phyloP scores from a whole-genome alignment of 495 filamentous ascomycete species.

The Neurospora sublineolata region DNA sequence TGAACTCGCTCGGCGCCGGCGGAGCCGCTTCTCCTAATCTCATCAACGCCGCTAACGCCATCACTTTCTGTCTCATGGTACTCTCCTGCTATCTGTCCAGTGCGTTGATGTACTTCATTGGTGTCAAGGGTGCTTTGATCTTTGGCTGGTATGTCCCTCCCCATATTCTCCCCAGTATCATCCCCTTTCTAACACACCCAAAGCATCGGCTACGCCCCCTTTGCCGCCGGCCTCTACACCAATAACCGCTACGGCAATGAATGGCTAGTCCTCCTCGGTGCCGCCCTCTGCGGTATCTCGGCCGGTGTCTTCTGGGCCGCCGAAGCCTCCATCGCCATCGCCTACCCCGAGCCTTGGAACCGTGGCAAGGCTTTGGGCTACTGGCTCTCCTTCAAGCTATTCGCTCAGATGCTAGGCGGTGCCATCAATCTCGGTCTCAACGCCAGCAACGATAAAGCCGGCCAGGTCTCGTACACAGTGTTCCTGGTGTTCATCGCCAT shows the following conservation, averaged over 20 bases:
- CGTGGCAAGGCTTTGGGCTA: constrained; percentile 47
- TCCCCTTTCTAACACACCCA: neutral
- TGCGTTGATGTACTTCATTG: constrained; percentile 44
- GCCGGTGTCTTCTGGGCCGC: constrained; percentile 60
- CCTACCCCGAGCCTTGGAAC: constrained; percentile 53
- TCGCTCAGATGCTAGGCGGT: constrained; percentile 53
- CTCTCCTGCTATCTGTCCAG: constrained; percentile 47
- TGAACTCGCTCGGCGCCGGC: constrained; percentile 59
- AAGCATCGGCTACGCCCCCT: constrained; percentile 51
- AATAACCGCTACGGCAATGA: constrained; percentile 53
- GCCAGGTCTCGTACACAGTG: constrained; percentile 50
- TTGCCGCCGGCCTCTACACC: constrained; percentile 52
- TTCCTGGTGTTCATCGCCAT: constrained; percentile 52
- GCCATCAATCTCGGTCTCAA: constrained; percentile 54
- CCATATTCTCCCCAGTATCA: neutral
- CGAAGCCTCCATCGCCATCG: constrained; percentile 52
- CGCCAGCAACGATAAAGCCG: constrained; percentile 36
- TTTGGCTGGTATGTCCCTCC: constrained; percentile 38
- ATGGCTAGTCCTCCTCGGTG: constrained; percentile 54
- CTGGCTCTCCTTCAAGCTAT: constrained; percentile 51
- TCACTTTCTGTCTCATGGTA: constrained; percentile 57
- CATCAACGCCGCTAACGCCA: constrained; percentile 57
- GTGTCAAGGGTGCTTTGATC: constrained; percentile 53
- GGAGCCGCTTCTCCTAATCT: constrained; percentile 51
- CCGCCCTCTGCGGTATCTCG: constrained; percentile 51